Percentiles rank a stretch among this genome's conserved stretches.
phyloP scores from a whole-genome alignment of 345 rosid species.

The Aurinia saxatilis region DNA sequence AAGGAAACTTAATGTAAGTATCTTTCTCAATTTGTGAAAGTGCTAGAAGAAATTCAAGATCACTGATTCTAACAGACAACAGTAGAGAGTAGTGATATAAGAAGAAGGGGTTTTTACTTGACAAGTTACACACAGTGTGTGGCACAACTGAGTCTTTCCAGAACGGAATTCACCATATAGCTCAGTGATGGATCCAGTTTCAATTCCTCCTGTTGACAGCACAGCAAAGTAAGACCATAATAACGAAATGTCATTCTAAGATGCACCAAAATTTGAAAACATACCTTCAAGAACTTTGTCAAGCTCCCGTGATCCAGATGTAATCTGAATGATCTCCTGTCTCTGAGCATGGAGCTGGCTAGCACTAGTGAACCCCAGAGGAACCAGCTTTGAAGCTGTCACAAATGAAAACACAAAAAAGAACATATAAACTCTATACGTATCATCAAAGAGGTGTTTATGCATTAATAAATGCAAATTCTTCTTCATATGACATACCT shows the following conservation, averaged over 20 bases:
- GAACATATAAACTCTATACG: not conserved
- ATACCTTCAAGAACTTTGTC: constrained; percentile 92
- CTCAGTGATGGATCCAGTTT: constrained; percentile 96
- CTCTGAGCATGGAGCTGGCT: constrained; percentile 85
- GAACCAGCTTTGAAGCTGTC: constrained; percentile 87
- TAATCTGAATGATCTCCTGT: constrained; percentile 92
- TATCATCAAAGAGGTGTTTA: not conserved
- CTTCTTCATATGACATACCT: constrained; percentile 33
- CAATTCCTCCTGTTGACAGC: constrained; percentile 67
- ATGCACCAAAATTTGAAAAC: not conserved
- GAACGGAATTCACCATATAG: constrained; percentile 94
- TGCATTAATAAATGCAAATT: not conserved
- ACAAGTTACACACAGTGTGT: constrained; percentile 94
- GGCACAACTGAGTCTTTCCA: constrained; percentile 98
- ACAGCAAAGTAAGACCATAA: constrained; percentile 4
- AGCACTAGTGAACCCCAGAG: constrained; percentile 94
- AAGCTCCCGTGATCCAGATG: constrained; percentile 90
- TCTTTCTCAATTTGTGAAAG: not conserved
- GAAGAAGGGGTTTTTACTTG: constrained; percentile 48
- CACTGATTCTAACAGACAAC: not conserved
- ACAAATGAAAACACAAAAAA: constrained; percentile 4
- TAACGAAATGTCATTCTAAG: not conserved
- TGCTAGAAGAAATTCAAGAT: not conserved
- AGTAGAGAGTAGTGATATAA: not conserved
- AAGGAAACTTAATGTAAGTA: not conserved